Base-by-base conservation (phyloP, 2,329 filamentous ascomycete genomes). In the Penicillium expansum region DNA sequence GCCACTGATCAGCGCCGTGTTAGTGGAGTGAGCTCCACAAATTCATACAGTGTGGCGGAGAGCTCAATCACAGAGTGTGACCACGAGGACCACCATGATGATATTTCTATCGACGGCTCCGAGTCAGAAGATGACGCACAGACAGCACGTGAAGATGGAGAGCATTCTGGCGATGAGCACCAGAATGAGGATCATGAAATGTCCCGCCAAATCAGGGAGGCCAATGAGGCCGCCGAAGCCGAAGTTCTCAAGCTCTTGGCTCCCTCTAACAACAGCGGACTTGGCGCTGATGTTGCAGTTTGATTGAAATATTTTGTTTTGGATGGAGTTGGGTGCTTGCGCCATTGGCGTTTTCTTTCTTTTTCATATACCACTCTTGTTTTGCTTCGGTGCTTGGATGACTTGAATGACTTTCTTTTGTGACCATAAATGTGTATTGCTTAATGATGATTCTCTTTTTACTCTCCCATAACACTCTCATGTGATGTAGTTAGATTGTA, bases 11-110 rank as follows among this genome's bases (percentile, higher is more conserved):
- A 74, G 54, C 71, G 73, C 56, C 71, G 72, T 44, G 66, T 70
- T 14, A 79, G 77, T 57, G 74, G 70, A 56, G 70, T 72, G 47
- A 76, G 76, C 61, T 74, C 74, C 35, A 72, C 71, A n/a, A 71
- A 71, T 44, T 71, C 64, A 48, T 39, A 61, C 59, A 62, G 67
- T 24, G 60, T 55, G 29, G 65, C 65, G 4, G 69, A 74, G 11
- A 66, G 64, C 33, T 60, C 48, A 7, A 58, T 61, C 47, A 44
- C 52, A 5, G 58, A 52, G 24, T 60, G 64, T 35, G 56, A 62
- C 33, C 58, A 65, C 35, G 44, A 58, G 56, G 55, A 60, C 44
- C 65, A 61, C 5, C 55, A 59, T 11, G 52, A 60, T 33, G 57
- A 61, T 37, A 58, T 60, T 49, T 58, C 67, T 20, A 57, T 64